These are phyloP conservation scores for Microcyclospora pomicola DNA, from an alignment of 2,329 filamentous ascomycete species.

Conservation along the genomic window DNA sequence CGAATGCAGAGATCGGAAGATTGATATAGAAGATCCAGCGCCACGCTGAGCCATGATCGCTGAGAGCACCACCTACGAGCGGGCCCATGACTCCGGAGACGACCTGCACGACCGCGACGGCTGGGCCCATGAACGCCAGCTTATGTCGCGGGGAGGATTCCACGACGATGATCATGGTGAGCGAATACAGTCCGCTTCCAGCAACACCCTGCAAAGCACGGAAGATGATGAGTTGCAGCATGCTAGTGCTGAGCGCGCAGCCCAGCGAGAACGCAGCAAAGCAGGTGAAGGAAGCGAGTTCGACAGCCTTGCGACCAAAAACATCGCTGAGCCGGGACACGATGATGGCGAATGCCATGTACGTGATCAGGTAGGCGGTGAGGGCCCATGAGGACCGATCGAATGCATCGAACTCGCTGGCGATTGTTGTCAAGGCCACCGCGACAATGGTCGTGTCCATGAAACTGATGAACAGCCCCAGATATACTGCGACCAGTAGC, in stretches of 20 bases:
- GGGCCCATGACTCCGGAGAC: neutral
- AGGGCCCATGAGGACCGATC: constrained; percentile 42
- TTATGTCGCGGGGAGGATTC: neutral
- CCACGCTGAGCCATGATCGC: neutral
- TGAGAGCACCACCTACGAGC: neutral
- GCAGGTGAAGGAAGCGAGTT: constrained; percentile 39
- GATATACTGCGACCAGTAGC: no score
- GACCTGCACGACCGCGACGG: neutral
- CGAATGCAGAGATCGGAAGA: constrained; percentile 37
- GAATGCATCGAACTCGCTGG: constrained; percentile 38
- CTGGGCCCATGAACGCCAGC: neutral
- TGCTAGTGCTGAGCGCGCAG: constrained; percentile 37
- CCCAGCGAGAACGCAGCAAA: constrained; percentile 43
- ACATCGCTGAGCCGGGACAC: constrained; percentile 42
- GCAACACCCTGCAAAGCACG: constrained; percentile 48
- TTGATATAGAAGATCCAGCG: constrained; percentile 44
- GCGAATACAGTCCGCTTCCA: constrained; percentile 43
- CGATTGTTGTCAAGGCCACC: constrained; percentile 45
- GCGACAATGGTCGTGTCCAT: constrained; percentile 46
- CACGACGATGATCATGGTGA: neutral
- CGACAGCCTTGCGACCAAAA: constrained; percentile 39
- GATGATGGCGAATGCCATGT: constrained; percentile 43
- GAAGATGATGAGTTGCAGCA: constrained; percentile 42
- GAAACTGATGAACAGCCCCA: constrained; percentile 44
- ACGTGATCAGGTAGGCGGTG: constrained; percentile 42